phyloP scores from a whole-genome alignment of 257 asterid species.

The Misopates orontium region DNA sequence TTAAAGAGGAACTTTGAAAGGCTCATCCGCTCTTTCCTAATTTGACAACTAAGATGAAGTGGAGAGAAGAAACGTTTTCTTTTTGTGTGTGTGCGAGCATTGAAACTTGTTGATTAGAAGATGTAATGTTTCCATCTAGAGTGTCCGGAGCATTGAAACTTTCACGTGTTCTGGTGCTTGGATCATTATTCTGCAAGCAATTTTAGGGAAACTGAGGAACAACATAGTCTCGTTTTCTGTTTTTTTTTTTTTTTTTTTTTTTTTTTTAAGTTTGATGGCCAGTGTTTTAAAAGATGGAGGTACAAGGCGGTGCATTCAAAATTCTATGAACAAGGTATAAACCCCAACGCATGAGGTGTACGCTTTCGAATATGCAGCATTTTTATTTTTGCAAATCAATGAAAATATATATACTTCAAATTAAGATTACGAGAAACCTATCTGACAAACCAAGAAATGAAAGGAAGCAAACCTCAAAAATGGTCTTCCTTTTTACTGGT shows the following conservation, averaged over 20 bases:
- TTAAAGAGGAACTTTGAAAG: background rate
- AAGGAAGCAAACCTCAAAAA: no score
- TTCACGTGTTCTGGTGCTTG: background rate
- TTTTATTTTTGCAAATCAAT: no score
- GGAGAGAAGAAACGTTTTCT: background rate
- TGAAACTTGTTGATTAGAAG: slow-evolving; percentile 8
- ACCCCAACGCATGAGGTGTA: background rate
- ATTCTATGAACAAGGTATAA: background rate
- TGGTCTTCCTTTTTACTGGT: no score
- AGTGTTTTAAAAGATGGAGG: background rate
- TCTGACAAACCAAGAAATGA: background rate
- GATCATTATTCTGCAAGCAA: background rate
- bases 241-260: background rate
- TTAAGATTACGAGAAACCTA: background rate
- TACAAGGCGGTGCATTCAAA: background rate
- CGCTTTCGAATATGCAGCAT: background rate
- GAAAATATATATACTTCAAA: background rate
- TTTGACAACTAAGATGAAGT: background rate
- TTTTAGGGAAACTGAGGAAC: background rate
- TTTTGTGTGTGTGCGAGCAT: background rate
- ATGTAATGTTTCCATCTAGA: background rate
- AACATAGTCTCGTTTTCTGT: background rate
- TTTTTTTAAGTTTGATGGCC: background rate
- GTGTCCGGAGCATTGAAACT: slow-evolving; percentile 15
- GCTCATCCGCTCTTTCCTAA: background rate